Conservation (phyloP, 805 yeast species). For the Diddensiella caesifluorescens region DNA sequence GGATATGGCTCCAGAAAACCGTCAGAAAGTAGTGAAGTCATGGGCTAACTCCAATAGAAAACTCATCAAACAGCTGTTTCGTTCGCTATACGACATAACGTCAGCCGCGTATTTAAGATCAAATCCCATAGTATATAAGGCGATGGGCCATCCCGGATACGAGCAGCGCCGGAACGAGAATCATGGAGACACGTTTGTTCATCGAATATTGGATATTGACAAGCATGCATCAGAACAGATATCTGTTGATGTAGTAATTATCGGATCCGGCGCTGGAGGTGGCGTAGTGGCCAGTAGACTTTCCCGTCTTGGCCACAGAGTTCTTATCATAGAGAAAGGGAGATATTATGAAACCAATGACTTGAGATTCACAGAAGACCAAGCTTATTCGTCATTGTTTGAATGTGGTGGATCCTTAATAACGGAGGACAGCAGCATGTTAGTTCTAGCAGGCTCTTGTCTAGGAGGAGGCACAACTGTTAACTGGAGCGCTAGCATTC, state of each 20-base stretch:
- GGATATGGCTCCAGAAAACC: conserved; percentile 29
- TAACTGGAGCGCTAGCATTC: conserved; percentile 52
- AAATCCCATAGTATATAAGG: conserved; percentile 35
- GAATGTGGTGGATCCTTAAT: conserved; percentile 38
- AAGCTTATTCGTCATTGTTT: conserved; percentile 36
- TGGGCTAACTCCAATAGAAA: conserved; percentile 42
- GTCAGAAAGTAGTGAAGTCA: conserved; percentile 31
- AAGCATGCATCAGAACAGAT: conserved; percentile 14
- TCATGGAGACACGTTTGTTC: background rate
- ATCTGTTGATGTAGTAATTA: conserved; percentile 28
- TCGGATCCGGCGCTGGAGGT: conserved; percentile 52
- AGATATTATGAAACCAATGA: conserved; percentile 37
- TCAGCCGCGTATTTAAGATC: conserved; percentile 28
- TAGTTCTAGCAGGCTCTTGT: conserved; percentile 46
- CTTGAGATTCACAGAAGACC: conserved; percentile 35
- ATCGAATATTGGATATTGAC: conserved; percentile 27
- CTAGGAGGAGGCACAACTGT: conserved; percentile 57
- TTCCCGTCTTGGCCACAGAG: conserved; percentile 38
- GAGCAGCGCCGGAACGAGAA: conserved; percentile 19
- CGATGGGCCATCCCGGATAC: conserved; percentile 37
- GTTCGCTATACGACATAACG: conserved; percentile 30
- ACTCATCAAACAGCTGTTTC: conserved; percentile 35
- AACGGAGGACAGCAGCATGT: conserved; percentile 34
- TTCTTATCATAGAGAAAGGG: conserved; percentile 49
- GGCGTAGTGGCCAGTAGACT: conserved; percentile 49